phyloP scores from a whole-genome alignment of 1,139 yeast species.

The Taphrina populina region DNA sequence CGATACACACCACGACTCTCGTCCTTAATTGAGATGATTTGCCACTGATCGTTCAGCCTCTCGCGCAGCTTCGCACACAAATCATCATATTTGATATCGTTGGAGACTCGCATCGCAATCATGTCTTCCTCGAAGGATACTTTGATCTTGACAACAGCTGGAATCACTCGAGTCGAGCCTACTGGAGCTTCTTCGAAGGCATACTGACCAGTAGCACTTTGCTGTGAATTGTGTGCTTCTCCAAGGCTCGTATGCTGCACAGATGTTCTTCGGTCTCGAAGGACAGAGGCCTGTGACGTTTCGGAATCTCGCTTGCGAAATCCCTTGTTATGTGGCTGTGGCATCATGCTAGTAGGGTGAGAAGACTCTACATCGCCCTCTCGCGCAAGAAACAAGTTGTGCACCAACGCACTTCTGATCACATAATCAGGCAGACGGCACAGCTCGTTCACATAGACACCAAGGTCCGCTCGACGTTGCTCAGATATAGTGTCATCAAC shows the following conservation, averaged over 20 bases:
- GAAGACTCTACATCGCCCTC: conserved; percentile 58
- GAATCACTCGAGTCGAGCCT: conserved; percentile 2
- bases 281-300: not conserved
- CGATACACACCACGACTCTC: conserved; percentile 42
- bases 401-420: conserved; percentile 67
- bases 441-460: conserved; percentile 74
- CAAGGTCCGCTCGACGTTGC: conserved; percentile 79
- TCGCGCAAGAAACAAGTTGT: conserved; percentile 65
- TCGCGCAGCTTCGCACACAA: conserved; percentile 64
- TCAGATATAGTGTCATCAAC: conserved; percentile 87
- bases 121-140: conserved; percentile 87
- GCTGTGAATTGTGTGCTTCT: not conserved
- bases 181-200: not conserved
- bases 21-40: conserved; percentile 43
- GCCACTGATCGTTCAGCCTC: conserved; percentile 51
- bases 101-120: conserved; percentile 76
- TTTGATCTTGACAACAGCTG: conserved; percentile 60
- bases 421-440: conserved; percentile 75
- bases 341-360: conserved; percentile 32
- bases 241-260: not conserved
- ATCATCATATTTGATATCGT: conserved; percentile 58
- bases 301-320: conserved; percentile 23
- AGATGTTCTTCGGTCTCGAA: not conserved
- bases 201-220: not conserved
- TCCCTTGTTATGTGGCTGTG: conserved; percentile 25